Evolutionary conservation across 257 asterid species (phyloP).

Genomic region (Agastache rugosa): DNA sequence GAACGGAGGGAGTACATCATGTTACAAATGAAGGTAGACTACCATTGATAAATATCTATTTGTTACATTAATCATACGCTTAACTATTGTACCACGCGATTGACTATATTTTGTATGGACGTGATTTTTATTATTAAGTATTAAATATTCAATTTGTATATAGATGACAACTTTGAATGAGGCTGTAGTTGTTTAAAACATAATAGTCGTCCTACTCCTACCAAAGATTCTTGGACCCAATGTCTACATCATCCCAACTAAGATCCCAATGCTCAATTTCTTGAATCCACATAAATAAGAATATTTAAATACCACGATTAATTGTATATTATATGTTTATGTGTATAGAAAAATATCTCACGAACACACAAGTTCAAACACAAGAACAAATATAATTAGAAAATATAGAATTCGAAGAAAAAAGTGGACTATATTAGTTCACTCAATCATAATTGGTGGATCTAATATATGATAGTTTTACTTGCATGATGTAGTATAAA

Average conservation of each 20-base stretch:
- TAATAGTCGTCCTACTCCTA: background rate
- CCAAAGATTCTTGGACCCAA: conserved; percentile 10
- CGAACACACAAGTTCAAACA: too few species aligned
- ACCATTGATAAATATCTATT: background rate
- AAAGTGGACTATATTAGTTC: too few species aligned
- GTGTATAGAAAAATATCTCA: background rate
- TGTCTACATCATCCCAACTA: conserved; percentile 1
- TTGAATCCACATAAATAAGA: background rate
- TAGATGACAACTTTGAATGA: conserved; percentile 21
- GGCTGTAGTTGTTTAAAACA: background rate
- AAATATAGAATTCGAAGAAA: too few species aligned
- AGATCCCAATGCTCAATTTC: background rate
- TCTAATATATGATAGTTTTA: too few species aligned
- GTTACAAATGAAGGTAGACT: background rate
- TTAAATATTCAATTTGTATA: background rate
- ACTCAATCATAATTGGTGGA: too few species aligned
- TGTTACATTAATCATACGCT: background rate
- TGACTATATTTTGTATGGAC: background rate
- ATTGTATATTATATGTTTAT: background rate
- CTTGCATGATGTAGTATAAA: too few species aligned
- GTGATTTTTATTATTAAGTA: background rate
- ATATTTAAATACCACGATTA: background rate
- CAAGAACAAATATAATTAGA: too few species aligned
- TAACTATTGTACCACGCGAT: background rate
- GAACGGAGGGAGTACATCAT: too few species aligned